Conservation (phyloP, 305 asterid species). For the Fraxinus greggii region DNA sequence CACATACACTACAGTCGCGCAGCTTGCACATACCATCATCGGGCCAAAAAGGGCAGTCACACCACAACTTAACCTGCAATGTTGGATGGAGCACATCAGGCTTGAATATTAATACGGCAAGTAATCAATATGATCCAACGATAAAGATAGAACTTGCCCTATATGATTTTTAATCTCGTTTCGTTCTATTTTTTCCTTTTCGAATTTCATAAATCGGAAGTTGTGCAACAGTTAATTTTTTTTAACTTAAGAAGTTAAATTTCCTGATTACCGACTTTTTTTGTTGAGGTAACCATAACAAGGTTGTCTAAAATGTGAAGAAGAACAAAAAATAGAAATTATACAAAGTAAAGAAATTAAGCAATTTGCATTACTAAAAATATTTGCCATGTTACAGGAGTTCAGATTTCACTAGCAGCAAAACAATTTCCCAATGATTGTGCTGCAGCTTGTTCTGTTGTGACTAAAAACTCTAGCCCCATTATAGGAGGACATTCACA, state of each 20-base stretch:
- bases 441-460: neutral
- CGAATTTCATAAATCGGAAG: neutral
- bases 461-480: neutral
- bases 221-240: neutral
- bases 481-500: neutral
- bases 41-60: slow-evolving; percentile 99
- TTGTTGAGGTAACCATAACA: neutral
- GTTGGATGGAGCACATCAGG: slow-evolving; percentile 21
- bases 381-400: neutral
- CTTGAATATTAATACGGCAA: slow-evolving; percentile 7
- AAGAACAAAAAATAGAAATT: neutral
- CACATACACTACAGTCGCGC: slow-evolving; percentile 95
- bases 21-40: slow-evolving; percentile 97
- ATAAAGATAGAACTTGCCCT: slow-evolving; percentile 3
- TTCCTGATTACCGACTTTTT: neutral
- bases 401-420: neutral
- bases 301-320: neutral
- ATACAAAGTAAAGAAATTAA: neutral
- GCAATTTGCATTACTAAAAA: neutral
- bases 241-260: neutral
- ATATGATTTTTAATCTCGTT: neutral
- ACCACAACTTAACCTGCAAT: slow-evolving; percentile 88
- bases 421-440: neutral
- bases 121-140: slow-evolving; percentile 12
- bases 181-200: neutral